These are phyloP conservation scores for Physcomitrium patens DNA, from an alignment of 225 moss, liverwort and hornwort species.

Conservation along the genomic window DNA sequence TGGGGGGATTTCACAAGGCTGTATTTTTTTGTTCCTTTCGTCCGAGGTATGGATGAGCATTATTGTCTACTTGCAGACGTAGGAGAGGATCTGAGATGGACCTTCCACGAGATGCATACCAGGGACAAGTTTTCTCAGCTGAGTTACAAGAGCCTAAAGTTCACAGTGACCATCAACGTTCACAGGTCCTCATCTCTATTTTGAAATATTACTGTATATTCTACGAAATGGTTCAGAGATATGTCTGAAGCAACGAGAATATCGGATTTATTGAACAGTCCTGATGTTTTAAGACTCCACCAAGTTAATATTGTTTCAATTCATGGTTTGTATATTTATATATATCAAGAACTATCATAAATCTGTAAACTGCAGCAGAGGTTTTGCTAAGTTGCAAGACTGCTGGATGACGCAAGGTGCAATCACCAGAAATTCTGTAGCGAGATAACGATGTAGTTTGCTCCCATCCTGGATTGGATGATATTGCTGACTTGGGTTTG, in stretches of 20 bases:
- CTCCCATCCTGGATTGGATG: neutral
- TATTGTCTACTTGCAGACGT: constrained; percentile 40
- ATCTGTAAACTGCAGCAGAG: neutral
- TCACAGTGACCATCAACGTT: constrained; percentile 57
- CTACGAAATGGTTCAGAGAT: neutral
- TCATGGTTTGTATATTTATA: too few species aligned
- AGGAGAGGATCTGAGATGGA: constrained; percentile 50
- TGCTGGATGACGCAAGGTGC: neutral
- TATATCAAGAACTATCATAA: too few species aligned
- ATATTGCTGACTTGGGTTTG: neutral
- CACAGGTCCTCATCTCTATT: constrained; percentile 48
- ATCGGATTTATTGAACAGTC: neutral
- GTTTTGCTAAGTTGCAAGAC: neutral
- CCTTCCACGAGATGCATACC: constrained; percentile 42
- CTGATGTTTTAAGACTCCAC: neutral
- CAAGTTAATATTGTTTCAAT: too few species aligned
- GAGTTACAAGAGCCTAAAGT: constrained; percentile 61
- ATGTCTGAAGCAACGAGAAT: neutral
- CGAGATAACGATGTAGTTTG: neutral
- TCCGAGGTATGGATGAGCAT: constrained; percentile 16
- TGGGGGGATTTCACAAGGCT: neutral
- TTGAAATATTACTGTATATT: neutral
- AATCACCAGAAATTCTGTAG: neutral
- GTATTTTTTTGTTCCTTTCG: neutral
- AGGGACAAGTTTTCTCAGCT: constrained; percentile 49